Base-by-base conservation (phyloP, 2,329 filamentous ascomycete species). In the Aspergillus fructus region DNA sequence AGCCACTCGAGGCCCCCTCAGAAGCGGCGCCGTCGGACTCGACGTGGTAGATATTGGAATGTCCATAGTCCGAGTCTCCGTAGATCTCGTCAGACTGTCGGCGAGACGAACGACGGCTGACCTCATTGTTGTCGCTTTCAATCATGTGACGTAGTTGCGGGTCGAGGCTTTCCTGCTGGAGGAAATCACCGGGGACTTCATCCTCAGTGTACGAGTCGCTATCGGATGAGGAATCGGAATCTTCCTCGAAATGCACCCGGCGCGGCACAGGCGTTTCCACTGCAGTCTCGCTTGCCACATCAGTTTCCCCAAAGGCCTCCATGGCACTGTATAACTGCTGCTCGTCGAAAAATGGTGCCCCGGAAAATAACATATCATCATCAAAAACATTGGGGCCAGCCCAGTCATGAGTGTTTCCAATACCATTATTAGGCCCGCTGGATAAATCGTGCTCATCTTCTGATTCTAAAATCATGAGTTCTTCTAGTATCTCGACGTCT, bases 171-270 rank as follows among this genome's bases (percentile, higher is more conserved):
- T 85, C 88, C 73, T 92, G 89, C 49, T 89, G 85, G 56, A 93
- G 80, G 71, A 93, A 93, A 58, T 93, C 86, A 69, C 92, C 86
- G 1, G 89, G 88, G 60, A 91, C 91, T 62, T 91, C 84, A 61
- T 85, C 84, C 59, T 84, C 73, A 0, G 71, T 74, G 55, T 74
- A 71, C 2, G 73, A 74, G 39, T 73, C 70, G 59, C 83, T 89
- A 64, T 90, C 88, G 56, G 88, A 75, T 13, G 73, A 84, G 50
- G 87, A 86, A 53, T 85, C 86, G 3, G 83, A 84, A 59, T 87
- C 83, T 53, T 75, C 71, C 63, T 81, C 77, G 66, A 94, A 94
- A 66, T 89, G 89, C 43, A 94, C 90, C 63, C 88, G 88, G 58
- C 89, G 77, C 27, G 77, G 73, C n/a, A 75, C 65, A 34, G 78